These are phyloP conservation scores for Geranium incanum DNA, from an alignment of 441 rosid genomes.

Conservation along the genomic window DNA sequence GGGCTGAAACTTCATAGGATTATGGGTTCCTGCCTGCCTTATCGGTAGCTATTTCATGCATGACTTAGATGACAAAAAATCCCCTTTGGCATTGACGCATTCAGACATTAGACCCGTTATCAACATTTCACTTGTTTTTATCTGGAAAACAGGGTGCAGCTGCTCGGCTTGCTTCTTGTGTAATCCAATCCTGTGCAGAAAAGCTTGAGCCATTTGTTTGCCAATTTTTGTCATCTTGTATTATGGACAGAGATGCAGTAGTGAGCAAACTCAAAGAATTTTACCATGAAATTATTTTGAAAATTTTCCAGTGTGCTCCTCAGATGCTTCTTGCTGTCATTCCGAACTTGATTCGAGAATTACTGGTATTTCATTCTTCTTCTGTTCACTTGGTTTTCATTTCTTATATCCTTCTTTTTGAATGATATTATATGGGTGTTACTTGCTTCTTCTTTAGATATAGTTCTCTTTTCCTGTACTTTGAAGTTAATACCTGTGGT, in stretches of 20 bases:
- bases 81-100: neutral
- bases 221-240: constrained; percentile 72
- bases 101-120: neutral
- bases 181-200: constrained; percentile 58
- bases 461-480: constrained; percentile 12
- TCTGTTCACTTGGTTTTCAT: constrained; percentile 18
- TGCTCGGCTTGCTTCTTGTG: constrained; percentile 66
- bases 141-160: constrained; percentile 41
- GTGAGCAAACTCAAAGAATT: constrained; percentile 61
- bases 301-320: constrained; percentile 67
- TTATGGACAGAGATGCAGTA: constrained; percentile 56
- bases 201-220: constrained; percentile 66
- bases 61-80: neutral
- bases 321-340: constrained; percentile 69
- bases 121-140: constrained; percentile 1
- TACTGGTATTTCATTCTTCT: constrained; percentile 44
- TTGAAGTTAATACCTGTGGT: constrained; percentile 12
- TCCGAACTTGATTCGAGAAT: constrained; percentile 69
- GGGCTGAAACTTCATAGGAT: neutral
- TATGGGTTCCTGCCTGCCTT: neutral
- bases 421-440: constrained; percentile 8
- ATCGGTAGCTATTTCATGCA: neutral
- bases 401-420: constrained; percentile 14
- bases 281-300: constrained; percentile 72
- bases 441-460: constrained; percentile 16